A percentile compares a stretch with the other conserved stretches of the same genome.
Evolutionary conservation across 2,329 filamentous ascomycete genomes (phyloP).

Genomic region (Aspergillus sp.): DNA sequence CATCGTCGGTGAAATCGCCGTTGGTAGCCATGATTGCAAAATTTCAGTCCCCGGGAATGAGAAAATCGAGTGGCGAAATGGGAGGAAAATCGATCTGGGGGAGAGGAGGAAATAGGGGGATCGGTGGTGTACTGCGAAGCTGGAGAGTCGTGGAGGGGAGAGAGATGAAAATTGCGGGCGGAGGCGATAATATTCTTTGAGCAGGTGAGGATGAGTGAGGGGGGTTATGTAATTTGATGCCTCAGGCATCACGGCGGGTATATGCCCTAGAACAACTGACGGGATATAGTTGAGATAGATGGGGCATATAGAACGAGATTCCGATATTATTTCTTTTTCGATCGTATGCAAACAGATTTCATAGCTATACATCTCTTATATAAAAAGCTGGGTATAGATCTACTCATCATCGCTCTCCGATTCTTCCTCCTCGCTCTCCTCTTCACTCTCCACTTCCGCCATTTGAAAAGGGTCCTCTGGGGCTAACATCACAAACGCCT

Average conservation of each 20-base stretch:
- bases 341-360: too few species aligned
- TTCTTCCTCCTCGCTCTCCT: constrained; percentile 20
- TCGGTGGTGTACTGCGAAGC: background rate
- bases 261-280: too few species aligned
- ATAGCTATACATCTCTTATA: background rate
- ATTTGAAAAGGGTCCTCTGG: constrained; percentile 54
- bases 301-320: too few species aligned
- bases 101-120: constrained; percentile 9
- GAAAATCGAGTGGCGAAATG: constrained; percentile 6
- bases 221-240: background rate
- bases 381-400: constrained; percentile 18
- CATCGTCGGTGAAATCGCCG: constrained; percentile 55
- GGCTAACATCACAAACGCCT: constrained; percentile 80
- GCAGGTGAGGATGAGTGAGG: constrained; percentile 25
- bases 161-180: constrained; percentile 37
- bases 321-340: too few species aligned
- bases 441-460: constrained; percentile 41
- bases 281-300: too few species aligned
- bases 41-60: constrained; percentile 8
- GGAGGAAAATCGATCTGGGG: constrained; percentile 7
- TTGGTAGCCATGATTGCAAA: constrained; percentile 54
- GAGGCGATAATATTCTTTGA: constrained; percentile 36
- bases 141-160: constrained; percentile 21
- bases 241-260: background rate
- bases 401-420: background rate